Evolutionary conservation across 148 eudicot genomes (phyloP).

Genomic region (Fagopyrum esculentum): DNA sequence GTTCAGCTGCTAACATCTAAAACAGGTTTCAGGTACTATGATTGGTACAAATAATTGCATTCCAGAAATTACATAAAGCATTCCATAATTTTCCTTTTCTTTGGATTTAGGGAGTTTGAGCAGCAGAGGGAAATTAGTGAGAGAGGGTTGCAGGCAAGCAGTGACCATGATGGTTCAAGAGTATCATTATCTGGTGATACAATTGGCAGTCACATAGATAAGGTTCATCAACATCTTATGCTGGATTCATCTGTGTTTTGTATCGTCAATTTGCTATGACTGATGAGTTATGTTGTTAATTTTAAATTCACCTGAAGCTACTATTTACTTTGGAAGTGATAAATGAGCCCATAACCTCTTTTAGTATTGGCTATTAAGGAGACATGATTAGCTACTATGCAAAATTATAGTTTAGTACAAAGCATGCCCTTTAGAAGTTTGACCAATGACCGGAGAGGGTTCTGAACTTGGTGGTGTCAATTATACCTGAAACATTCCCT

Average conservation of each 20-base stretch:
- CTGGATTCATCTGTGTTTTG: not conserved
- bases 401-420: not conserved
- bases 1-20: constrained; percentile 91
- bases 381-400: not conserved
- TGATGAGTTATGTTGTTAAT: not conserved
- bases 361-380: not conserved
- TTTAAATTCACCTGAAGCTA: not conserved
- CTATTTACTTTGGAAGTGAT: not conserved
- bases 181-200: constrained; percentile 30
- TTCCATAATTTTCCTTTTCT: constrained; percentile 4
- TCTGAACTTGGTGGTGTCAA: not conserved
- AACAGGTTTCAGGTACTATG: constrained; percentile 82
- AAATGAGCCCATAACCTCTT: not conserved
- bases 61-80: not conserved
- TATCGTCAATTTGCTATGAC: not conserved
- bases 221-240: constrained; percentile 29
- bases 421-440: not conserved
- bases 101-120: constrained; percentile 77
- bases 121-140: constrained; percentile 89
- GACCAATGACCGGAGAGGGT: not conserved
- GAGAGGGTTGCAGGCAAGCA: constrained; percentile 53
- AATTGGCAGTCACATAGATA: constrained; percentile 38
- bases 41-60: not conserved
- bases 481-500: not conserved
- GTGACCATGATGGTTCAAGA: constrained; percentile 38